A percentile compares a stretch with the other conserved stretches of the same genome.
These are phyloP conservation scores for Talaromyces sp. DNA, from an alignment of 2,329 filamentous ascomycete species.

Conservation along the genomic window DNA sequence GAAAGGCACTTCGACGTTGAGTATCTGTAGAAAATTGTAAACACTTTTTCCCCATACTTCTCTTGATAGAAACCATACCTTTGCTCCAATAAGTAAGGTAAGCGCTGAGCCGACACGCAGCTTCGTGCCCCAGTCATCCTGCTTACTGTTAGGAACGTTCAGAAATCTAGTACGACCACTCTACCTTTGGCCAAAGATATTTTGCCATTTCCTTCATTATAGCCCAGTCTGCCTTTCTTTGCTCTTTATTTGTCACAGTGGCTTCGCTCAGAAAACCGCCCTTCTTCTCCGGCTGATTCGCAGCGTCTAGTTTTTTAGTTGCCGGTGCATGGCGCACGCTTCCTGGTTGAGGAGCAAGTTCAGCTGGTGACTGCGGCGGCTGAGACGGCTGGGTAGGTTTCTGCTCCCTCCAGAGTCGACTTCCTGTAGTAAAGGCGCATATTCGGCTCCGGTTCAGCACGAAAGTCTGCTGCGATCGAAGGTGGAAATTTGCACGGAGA, in stretches of 20 bases:
- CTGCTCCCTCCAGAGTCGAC: slow-evolving; percentile 20
- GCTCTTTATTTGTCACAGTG: slow-evolving; percentile 69
- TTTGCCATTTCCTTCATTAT: slow-evolving; percentile 97
- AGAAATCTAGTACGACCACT: not conserved
- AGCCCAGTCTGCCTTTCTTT: slow-evolving; percentile 95
- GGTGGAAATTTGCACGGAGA: slow-evolving; percentile 22
- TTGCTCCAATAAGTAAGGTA: slow-evolving; percentile 77
- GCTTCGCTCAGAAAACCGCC: slow-evolving; percentile 63
- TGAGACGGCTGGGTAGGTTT: not conserved
- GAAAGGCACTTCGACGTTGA: slow-evolving; percentile 97
- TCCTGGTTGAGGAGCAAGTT: not conserved
- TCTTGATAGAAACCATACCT: slow-evolving; percentile 46
- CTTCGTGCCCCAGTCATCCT: slow-evolving; percentile 74
- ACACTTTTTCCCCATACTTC: not conserved
- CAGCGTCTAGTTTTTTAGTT: slow-evolving; percentile 16
- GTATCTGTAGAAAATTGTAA: slow-evolving; percentile 44
- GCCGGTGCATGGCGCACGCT: slow-evolving; percentile 1
- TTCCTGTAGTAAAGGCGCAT: slow-evolving; percentile 26
- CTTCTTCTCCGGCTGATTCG: slow-evolving; percentile 28
- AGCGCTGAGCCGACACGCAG: slow-evolving; percentile 82
- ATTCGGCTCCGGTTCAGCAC: slow-evolving; percentile 22
- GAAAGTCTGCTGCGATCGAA: slow-evolving; percentile 20
- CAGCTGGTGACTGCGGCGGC: not conserved
- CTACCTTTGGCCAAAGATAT: slow-evolving; percentile 87
- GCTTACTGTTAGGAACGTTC: slow-evolving; percentile 8